Evolutionary conservation across 768 basidiomycete genomes (phyloP).

Genomic region (Naganishia randhawae): DNA sequence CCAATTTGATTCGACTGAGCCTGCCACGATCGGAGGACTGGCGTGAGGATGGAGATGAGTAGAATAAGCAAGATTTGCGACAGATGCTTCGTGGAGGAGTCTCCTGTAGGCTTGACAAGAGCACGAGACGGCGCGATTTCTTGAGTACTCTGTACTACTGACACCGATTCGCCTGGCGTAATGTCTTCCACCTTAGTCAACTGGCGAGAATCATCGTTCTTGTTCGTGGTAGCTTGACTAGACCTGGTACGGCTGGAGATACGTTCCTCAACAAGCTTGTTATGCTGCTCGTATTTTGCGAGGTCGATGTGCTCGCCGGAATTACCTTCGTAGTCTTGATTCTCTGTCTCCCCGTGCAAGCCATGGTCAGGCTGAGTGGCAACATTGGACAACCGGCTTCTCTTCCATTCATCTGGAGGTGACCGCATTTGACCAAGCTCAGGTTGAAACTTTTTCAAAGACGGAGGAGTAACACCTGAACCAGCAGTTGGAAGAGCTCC

Average conservation of each 20-base stretch:
- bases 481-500: background rate
- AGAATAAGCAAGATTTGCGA: constrained; percentile 36
- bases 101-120: background rate
- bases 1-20: constrained; percentile 36
- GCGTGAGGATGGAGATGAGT: constrained; percentile 29
- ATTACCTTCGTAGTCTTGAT: background rate
- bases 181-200: background rate
- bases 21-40: constrained; percentile 21
- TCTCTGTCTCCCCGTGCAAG: background rate
- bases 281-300: constrained; percentile 13
- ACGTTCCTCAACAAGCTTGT: constrained; percentile 1
- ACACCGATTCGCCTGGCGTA: background rate
- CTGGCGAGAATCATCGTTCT: background rate
- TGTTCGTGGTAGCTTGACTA: background rate
- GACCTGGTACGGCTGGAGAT: background rate
- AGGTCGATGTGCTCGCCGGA: constrained; percentile 7
- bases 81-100: constrained; percentile 1
- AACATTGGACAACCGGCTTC: constrained; percentile 18
- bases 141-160: background rate
- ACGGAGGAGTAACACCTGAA: constrained; percentile 4
- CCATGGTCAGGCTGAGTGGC: background rate
- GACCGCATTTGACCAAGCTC: constrained; percentile 20
- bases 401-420: constrained; percentile 20
- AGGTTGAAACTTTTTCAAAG: constrained; percentile 17
- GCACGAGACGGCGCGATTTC: background rate